Evolutionary conservation across 1,284 basidiomycete species (phyloP).

Genomic region (Neolentinus lepideus): DNA sequence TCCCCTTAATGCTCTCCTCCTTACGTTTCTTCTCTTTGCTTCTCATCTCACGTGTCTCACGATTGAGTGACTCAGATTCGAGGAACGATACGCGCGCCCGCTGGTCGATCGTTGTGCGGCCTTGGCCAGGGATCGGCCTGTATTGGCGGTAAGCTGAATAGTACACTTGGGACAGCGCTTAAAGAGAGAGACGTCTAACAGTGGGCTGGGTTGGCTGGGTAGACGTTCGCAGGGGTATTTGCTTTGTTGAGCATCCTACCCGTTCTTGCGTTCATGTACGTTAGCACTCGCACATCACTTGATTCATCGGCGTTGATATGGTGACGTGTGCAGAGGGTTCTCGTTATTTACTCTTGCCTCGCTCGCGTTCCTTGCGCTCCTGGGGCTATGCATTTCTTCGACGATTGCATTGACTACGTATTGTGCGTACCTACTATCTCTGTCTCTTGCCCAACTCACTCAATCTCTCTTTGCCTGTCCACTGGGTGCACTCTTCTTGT

Average conservation of each 20-base stretch:
- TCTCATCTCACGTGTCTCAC: too few relatives aligned
- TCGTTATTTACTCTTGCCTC: constrained; percentile 23
- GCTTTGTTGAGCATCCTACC: constrained; percentile 22
- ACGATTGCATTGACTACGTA: constrained; percentile 18
- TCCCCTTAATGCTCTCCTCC: background rate
- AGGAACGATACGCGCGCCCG: constrained; percentile 2
- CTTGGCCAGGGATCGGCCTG: background rate
- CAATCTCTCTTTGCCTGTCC: too few relatives aligned
- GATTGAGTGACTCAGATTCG: background rate
- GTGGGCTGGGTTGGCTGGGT: too few relatives aligned
- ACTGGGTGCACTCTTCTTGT: background rate
- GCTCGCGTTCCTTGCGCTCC: constrained; percentile 20
- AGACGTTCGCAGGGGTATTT: constrained; percentile 27
- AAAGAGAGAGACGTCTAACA: too few relatives aligned
- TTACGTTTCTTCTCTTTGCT: too few relatives aligned
- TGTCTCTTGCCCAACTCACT: too few relatives aligned
- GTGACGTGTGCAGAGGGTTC: constrained; percentile 16
- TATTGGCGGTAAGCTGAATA: background rate
- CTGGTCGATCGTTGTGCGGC: background rate
- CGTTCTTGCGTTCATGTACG: constrained; percentile 27
- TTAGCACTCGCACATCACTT: background rate
- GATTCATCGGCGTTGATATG: background rate
- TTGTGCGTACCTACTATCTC: constrained; percentile 11
- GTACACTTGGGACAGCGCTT: too few relatives aligned
- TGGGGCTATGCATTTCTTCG: constrained; percentile 11